Percentiles rank a stretch among this genome's conserved stretches.
These are phyloP conservation scores for Evansstolkia leycettana DNA, from an alignment of 495 filamentous ascomycete genomes.

Conservation along the genomic window DNA sequence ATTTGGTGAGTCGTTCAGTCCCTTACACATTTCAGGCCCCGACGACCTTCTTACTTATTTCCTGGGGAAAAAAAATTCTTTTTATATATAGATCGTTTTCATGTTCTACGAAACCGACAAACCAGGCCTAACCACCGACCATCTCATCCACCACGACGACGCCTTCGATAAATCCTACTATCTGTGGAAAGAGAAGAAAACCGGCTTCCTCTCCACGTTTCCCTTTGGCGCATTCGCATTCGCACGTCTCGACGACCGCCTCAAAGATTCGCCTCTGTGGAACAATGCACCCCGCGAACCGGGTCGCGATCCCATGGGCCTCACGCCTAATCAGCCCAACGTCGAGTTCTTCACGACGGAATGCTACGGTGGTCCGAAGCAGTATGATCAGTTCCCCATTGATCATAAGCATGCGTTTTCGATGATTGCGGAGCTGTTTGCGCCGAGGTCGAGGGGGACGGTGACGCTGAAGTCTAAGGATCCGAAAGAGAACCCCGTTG, in stretches of 20 bases:
- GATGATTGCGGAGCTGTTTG: conserved; percentile 28
- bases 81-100: conserved; percentile 23
- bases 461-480: conserved; percentile 24
- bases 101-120: conserved; percentile 38
- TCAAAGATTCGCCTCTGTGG: conserved; percentile 32
- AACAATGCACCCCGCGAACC: conserved; percentile 21
- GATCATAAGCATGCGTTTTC: conserved; percentile 30
- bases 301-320: conserved; percentile 40
- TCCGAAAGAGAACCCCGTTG: conserved; percentile 27
- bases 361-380: conserved; percentile 40
- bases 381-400: conserved; percentile 32
- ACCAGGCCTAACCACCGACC: conserved; percentile 28
- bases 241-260: conserved; percentile 36
- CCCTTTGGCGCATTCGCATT: conserved; percentile 44
- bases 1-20: conserved; percentile 16
- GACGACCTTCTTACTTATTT: neutral
- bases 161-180: conserved; percentile 26
- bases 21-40: neutral
- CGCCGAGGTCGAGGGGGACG: conserved; percentile 28
- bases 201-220: conserved; percentile 37
- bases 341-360: conserved; percentile 41
- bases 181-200: conserved; percentile 36
- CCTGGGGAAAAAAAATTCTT: conserved; percentile 9
- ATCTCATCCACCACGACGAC: conserved; percentile 25
- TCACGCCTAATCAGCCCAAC: conserved; percentile 34